Base-by-base conservation (phyloP, 148 eudicot species). In the Salicornia ramosissima region DNA sequence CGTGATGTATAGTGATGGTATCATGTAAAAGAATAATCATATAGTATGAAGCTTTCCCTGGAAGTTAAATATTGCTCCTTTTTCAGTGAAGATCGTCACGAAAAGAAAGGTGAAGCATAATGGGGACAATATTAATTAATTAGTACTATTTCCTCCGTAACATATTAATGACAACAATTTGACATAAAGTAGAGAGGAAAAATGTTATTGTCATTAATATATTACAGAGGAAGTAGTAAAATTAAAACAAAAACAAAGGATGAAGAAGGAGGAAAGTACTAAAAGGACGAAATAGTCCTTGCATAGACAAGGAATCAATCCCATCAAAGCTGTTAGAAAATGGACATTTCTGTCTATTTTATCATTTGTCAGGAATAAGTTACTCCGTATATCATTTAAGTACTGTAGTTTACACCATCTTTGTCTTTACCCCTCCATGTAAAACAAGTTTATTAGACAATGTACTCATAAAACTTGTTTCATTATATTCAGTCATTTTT, bases 241-340 rank as follows among this genome's bases (percentile, higher is more conserved):
- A 9, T 26, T 6, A n/a, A 31, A 34, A 51, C 33, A 4, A 34
- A 29, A 65, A 25, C 19, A 53, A 39, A 22, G 47, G 6, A 21
- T 0, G 45, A 33, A 19, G 5, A n/a, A n/a, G n/a, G n/a, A n/a
- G 8, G 40, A 8, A 36, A 36, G 40, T 8, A 36, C 4, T 36
- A 36, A 24, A 71, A 61, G 31, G 74, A 71, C 74, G 22, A 61
- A 50, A 31, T 15, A 59, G 67, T 71, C 74, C 74, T 61, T 51
- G 59, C 74, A 61, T 61, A 71, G 74, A 50, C 49, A 39, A n/a
- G 50, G 67, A 71, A 71, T 58, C 65, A 70, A 40, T 19, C 7
- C 24, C 24, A 19, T 53, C 29, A 7, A 24, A 54, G 13, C 9
- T 39, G 30, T 29, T 53, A 31, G 6, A 36, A 31, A 53, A 54